Percentiles rank a stretch among this genome's conserved stretches.
These are phyloP conservation scores for Botrytis cinerea DNA, from an alignment of 2,329 filamentous ascomycete genomes.

Conservation along the genomic window DNA sequence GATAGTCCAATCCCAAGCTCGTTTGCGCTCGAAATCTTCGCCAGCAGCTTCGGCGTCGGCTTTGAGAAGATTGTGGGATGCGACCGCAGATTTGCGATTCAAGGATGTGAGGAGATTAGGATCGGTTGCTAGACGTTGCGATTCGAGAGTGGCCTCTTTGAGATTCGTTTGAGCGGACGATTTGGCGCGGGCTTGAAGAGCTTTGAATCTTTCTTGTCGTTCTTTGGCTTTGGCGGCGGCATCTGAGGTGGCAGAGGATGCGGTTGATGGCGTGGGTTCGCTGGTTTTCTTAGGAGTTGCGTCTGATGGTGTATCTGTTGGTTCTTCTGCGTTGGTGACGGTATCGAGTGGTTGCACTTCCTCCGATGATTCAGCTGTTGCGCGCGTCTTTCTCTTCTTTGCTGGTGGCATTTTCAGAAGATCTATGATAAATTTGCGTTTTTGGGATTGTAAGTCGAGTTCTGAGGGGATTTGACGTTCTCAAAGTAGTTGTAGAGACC, in stretches of 20 bases:
- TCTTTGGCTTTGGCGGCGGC: conserved; percentile 58
- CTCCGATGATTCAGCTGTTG: conserved; percentile 31
- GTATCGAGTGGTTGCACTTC: conserved; percentile 17
- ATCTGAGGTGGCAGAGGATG: conserved; percentile 30
- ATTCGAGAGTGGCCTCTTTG: conserved; percentile 81
- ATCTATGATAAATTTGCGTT: background rate
- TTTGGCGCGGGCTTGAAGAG: conserved; percentile 79
- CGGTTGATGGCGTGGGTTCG: conserved; percentile 1
- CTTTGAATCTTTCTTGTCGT: conserved; percentile 80
- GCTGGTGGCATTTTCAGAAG: conserved; percentile 45
- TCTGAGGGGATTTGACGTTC: conserved; percentile 14
- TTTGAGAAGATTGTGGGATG: conserved; percentile 89
- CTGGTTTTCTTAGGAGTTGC: background rate
- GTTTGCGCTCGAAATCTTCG: conserved; percentile 94
- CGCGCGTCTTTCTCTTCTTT: conserved; percentile 50
- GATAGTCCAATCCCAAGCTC: conserved; percentile 97
- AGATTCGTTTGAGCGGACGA: conserved; percentile 72
- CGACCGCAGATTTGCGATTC: conserved; percentile 83
- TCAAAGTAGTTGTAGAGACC: background rate
- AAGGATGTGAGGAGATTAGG: conserved; percentile 75
- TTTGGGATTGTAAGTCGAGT: background rate
- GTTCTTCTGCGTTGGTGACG: conserved; percentile 19
- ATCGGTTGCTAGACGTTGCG: conserved; percentile 75
- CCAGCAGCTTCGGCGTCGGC: conserved; percentile 82
- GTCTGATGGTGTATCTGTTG: conserved; percentile 25